Conservation (phyloP, 768 basidiomycete species). For the Mycena sanguinolenta region DNA sequence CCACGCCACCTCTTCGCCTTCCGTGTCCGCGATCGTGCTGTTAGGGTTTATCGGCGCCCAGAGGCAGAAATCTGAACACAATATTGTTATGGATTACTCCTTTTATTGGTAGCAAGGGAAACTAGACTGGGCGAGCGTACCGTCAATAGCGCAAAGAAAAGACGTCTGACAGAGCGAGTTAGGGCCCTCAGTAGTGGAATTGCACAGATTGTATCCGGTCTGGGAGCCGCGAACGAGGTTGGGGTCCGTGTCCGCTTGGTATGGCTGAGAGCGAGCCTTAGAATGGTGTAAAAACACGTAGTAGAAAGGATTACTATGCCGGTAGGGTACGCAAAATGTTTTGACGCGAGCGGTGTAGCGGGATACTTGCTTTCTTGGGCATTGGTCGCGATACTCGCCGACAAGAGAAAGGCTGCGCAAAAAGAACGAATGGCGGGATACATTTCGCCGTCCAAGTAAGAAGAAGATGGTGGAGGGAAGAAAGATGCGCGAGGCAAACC, state of each 20-base stretch:
- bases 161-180: conserved; percentile 60
- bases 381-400: conserved; percentile 37
- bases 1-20: conserved; percentile 81
- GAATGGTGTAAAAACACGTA: background rate
- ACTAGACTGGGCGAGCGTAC: conserved; percentile 43
- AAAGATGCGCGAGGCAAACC: background rate
- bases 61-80: conserved; percentile 83
- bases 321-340: conserved; percentile 58
- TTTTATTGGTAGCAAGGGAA: no score
- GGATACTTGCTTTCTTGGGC: conserved; percentile 52
- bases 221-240: conserved; percentile 65
- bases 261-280: conserved; percentile 51
- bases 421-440: conserved; percentile 60
- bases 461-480: conserved; percentile 19
- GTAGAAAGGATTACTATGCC: conserved; percentile 53
- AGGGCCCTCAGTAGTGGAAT: conserved; percentile 67
- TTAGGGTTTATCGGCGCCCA: conserved; percentile 70
- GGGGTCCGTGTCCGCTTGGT: conserved; percentile 58
- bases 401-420: conserved; percentile 46
- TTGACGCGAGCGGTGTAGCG: conserved; percentile 60
- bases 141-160: conserved; percentile 64
- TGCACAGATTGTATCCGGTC: conserved; percentile 71
- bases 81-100: no score
- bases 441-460: conserved; percentile 45
- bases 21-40: conserved; percentile 71